Base-by-base conservation (phyloP, 306 rosid genomes). In the Hippophae tibetana region DNA sequence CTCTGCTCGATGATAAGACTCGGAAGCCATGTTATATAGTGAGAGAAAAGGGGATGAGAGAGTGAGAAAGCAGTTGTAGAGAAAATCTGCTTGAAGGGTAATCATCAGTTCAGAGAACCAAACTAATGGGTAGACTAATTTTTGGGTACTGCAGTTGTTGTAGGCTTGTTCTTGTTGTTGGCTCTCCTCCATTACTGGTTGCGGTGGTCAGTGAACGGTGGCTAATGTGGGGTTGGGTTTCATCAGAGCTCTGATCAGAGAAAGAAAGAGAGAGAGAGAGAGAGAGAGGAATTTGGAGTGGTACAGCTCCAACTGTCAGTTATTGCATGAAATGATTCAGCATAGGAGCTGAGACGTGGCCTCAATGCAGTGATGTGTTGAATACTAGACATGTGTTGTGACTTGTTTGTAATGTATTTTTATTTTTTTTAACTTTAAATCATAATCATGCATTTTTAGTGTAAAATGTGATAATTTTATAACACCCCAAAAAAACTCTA, bases 1-100 rank as follows among this genome's bases (percentile, higher is more conserved):
- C 47, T 76, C 76, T 9, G 73, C 87, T 11, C 50, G 76, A 49
- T 49, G 78, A 68, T 70, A 83, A 47, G 89, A 79, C 52, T 84
- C 65, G 5, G 78, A 55, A 41, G 74, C 63, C 2, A 78, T 1
- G 1, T 84, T 71, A 7, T 80, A 52, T 59, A 79, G 63, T 48
- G 66, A 65, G 50, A 38, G 0, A 27, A 82, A 2, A 13, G 89
- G 86, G 53, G 84, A 67, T 52, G 73, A 57, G 63, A 81, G 41
- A 66, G 70, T 67, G 50, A 42, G 48, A 53, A 81, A 6, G 79
- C 55, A 42, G 67, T 69, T 76, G 74, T 74, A 61, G 74, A 90
- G 69, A 45, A 83, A 48, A 43, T 83, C 87, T 9, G 72, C 74
- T 60, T 72, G 85, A 52, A 78, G 64, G 52, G 74, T 65, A 6